Conservation (phyloP, 164 flowering plant genomes). For the Chimonanthus praecox region DNA sequence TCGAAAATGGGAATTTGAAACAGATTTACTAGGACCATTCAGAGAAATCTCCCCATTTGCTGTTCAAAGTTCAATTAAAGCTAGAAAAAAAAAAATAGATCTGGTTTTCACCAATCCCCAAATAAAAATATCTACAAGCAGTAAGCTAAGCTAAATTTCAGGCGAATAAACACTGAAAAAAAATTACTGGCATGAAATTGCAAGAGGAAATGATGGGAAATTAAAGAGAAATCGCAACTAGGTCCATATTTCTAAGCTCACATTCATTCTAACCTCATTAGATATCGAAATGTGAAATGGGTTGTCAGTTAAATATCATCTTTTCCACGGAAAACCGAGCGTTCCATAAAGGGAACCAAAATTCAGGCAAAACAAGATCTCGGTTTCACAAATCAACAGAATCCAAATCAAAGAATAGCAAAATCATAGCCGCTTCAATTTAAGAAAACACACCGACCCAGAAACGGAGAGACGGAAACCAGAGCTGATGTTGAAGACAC, state of each 20-base stretch:
- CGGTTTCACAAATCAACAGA: not conserved
- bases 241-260: not conserved
- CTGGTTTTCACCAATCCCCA: not conserved
- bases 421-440: not conserved
- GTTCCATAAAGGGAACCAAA: not conserved
- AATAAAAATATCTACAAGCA: not conserved
- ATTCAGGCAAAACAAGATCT: not conserved
- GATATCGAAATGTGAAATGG: not conserved
- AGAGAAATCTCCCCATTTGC: not conserved
- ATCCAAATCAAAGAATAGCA: not conserved
- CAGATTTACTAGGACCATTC: not conserved
- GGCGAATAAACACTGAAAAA: not conserved
- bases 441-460: not conserved
- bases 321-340: not conserved
- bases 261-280: not conserved
- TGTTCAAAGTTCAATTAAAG: not conserved
- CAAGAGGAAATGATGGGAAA: not conserved
- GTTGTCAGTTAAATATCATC: not conserved
- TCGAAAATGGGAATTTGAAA: not conserved
- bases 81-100: constrained; percentile 3
- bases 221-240: not conserved
- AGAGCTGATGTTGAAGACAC: not conserved
- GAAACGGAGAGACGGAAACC: not conserved
- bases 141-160: not conserved
- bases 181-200: not conserved